These are phyloP conservation scores for Elaeis oleifera DNA, from an alignment of 202 grass and related monocot genomes.

Conservation along the genomic window DNA sequence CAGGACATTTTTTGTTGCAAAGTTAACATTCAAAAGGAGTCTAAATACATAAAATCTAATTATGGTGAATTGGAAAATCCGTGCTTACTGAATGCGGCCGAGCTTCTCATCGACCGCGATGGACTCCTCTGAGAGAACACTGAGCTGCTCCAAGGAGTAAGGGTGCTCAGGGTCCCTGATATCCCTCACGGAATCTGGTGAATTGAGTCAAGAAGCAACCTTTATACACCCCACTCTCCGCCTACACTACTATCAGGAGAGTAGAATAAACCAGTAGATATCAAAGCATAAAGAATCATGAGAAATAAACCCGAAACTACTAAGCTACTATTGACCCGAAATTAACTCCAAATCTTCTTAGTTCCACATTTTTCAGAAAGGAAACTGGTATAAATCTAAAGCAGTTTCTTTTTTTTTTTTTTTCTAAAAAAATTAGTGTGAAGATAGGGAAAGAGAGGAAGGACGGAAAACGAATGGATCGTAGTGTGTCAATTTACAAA, in stretches of 20 bases:
- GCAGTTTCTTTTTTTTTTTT: too few relatives aligned
- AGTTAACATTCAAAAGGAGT: too few relatives aligned
- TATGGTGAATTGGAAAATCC: background rate
- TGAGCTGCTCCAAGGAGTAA: constrained; percentile 98
- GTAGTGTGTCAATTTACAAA: too few relatives aligned
- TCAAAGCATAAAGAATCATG: background rate
- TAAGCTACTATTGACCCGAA: too few relatives aligned
- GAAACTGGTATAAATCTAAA: too few relatives aligned
- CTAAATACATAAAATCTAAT: too few relatives aligned
- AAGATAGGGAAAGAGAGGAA: background rate
- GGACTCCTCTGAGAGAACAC: constrained; percentile 89
- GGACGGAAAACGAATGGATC: background rate
- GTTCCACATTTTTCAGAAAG: too few relatives aligned
- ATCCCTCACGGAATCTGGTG: constrained; percentile 77
- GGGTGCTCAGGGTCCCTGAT: constrained; percentile 99
- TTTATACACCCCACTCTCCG: background rate
- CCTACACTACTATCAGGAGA: too few relatives aligned
- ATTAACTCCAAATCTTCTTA: too few relatives aligned
- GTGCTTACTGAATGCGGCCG: constrained; percentile 68
- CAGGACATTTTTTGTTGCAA: too few relatives aligned
- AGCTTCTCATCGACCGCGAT: constrained; percentile 85
- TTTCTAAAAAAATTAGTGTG: too few relatives aligned
- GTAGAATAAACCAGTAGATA: too few relatives aligned
- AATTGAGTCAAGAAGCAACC: constrained; percentile 9
- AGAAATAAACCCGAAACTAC: background rate